Conservation (phyloP, 257 asterid species). For the Capsicum chinense region DNA sequence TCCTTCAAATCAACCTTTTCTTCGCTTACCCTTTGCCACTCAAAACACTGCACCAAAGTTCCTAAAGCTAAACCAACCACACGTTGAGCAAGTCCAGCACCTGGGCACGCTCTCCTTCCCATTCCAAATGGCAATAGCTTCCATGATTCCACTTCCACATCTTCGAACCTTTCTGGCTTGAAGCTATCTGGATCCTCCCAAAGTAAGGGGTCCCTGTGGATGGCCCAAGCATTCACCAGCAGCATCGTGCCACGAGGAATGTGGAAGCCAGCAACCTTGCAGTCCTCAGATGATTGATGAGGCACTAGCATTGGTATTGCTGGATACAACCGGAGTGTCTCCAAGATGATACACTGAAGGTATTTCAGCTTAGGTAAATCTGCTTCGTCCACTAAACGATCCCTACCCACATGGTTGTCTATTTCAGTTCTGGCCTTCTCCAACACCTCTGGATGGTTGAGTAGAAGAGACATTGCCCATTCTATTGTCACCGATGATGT, state of each 20-base stretch:
- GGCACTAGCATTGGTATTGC: constrained; percentile 58
- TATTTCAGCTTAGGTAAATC: constrained; percentile 60
- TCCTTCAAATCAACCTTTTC: constrained; percentile 53
- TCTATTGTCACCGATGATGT: constrained; percentile 59
- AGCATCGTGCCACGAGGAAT: constrained; percentile 61
- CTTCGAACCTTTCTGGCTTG: constrained; percentile 61
- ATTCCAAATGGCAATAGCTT: constrained; percentile 66
- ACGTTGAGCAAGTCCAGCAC: constrained; percentile 56
- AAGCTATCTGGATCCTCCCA: constrained; percentile 64
- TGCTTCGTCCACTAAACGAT: constrained; percentile 50
- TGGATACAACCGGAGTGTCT: constrained; percentile 58
- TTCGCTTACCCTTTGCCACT: constrained; percentile 53
- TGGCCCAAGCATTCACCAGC: constrained; percentile 67
- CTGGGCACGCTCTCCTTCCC: constrained; percentile 84
- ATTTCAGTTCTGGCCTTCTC: constrained; percentile 61
- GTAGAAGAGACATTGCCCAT: constrained; percentile 67
- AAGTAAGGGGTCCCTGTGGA: constrained; percentile 59
- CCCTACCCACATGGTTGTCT: constrained; percentile 47
- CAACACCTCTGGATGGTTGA: constrained; percentile 59
- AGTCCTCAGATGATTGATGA: constrained; percentile 57
- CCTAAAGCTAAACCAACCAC: constrained; percentile 54
- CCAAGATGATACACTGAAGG: constrained; percentile 50
- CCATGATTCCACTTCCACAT: constrained; percentile 33
- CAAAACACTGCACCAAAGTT: constrained; percentile 60
- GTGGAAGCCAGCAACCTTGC: constrained; percentile 56